These are phyloP conservation scores for Plasmodium cynomolgi DNA, from an alignment of 169 alveolate species.

Conservation along the genomic window DNA sequence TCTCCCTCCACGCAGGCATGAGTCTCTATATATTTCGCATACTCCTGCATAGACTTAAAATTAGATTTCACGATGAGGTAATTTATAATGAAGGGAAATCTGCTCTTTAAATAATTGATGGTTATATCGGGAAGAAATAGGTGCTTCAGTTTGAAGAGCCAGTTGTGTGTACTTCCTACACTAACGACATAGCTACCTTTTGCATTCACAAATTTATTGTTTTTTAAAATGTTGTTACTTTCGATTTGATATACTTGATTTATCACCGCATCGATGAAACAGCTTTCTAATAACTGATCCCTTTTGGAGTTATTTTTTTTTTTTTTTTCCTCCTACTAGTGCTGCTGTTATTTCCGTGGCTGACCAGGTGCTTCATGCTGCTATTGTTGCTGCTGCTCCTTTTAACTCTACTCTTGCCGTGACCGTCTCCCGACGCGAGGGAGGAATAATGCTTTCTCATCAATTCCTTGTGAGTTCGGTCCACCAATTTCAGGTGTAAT, in stretches of 20 bases:
- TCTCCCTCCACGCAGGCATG: background rate
- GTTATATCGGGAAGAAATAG: conserved; percentile 45
- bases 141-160: conserved; percentile 59
- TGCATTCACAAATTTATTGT: conserved; percentile 48
- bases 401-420: background rate
- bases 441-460: background rate
- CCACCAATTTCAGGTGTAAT: conserved; percentile 38
- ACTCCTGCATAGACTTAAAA: conserved; percentile 21
- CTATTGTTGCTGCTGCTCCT: background rate
- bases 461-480: conserved; percentile 2
- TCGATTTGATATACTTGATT: conserved; percentile 24
- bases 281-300: conserved; percentile 1
- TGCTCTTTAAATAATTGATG: conserved; percentile 19
- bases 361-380: background rate
- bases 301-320: background rate
- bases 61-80: conserved; percentile 21
- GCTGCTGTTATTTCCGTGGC: background rate
- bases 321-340: conserved; percentile 17
- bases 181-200: conserved; percentile 33
- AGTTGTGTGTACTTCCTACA: conserved; percentile 24
- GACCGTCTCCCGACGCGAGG: background rate
- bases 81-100: conserved; percentile 36
- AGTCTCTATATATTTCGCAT: conserved; percentile 29
- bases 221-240: conserved; percentile 29
- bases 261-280: conserved; percentile 28